A percentile compares a stretch with the other conserved stretches of the same genome.
Conservation (phyloP, 805 yeast genomes). For the Barnettozyma vustinii region DNA sequence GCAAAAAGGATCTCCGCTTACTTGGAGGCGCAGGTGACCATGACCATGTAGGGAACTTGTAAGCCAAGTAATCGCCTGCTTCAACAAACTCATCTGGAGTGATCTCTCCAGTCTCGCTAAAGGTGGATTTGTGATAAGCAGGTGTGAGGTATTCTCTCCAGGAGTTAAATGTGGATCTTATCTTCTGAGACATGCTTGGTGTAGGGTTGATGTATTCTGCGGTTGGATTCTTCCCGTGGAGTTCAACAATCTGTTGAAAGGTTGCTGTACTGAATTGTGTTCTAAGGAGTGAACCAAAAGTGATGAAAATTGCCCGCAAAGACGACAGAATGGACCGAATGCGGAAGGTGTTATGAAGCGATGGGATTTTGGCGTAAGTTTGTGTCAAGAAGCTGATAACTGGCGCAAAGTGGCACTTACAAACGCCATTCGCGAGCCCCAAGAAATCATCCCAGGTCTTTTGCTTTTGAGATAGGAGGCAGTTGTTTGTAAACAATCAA, state of each 20-base stretch:
- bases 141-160: conserved; percentile 94
- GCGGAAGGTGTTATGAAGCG: not conserved
- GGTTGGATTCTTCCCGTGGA: not conserved
- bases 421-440: not conserved
- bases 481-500: too few relatives aligned
- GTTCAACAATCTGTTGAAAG: not conserved
- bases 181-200: conserved; percentile 8
- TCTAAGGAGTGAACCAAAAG: not conserved
- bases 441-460: not conserved
- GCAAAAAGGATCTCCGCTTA: conserved; percentile 64
- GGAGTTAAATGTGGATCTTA: conserved; percentile 75
- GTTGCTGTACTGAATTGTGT: not conserved
- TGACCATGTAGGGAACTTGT: conserved; percentile 94
- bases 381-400: not conserved
- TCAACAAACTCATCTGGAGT: conserved; percentile 92
- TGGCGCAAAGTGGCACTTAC: not conserved
- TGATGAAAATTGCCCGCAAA: not conserved
- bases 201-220: not conserved
- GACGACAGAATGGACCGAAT: not conserved
- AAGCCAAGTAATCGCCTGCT: conserved; percentile 91
- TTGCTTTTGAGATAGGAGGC: not conserved
- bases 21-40: conserved; percentile 67
- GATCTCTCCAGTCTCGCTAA: conserved; percentile 80
- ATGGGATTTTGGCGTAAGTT: not conserved
- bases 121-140: conserved; percentile 79